A percentile compares a stretch with the other conserved stretches of the same genome.
These are phyloP conservation scores for Russula sp. DNA, from an alignment of 768 basidiomycete species.

Conservation along the genomic window DNA sequence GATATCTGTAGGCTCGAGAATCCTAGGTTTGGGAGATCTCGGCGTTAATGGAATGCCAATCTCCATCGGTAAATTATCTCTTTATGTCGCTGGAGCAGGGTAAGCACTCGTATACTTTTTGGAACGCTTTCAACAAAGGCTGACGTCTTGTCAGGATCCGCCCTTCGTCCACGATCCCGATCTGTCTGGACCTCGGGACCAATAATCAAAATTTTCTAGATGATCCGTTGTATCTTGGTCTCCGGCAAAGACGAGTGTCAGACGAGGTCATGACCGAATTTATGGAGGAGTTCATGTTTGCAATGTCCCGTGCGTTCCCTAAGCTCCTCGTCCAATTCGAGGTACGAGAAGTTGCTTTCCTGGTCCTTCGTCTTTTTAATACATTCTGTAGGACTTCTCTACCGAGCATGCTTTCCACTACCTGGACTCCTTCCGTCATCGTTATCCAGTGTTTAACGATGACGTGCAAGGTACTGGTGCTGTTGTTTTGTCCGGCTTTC, in stretches of 20 bases:
- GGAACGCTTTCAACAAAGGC: background rate
- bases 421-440: slow-evolving; percentile 68
- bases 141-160: slow-evolving; percentile 52
- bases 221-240: slow-evolving; percentile 88
- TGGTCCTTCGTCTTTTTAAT: background rate
- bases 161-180: slow-evolving; percentile 74
- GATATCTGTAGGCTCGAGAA: slow-evolving; percentile 64
- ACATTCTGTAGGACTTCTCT: slow-evolving; percentile 68
- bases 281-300: slow-evolving; percentile 92
- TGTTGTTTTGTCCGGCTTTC: slow-evolving; percentile 85
- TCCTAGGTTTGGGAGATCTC: slow-evolving; percentile 83
- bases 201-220: slow-evolving; percentile 76
- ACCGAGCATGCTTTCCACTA: slow-evolving; percentile 89
- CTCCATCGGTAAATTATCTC: slow-evolving; percentile 86
- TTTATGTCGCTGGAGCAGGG: slow-evolving; percentile 91
- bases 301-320: slow-evolving; percentile 72
- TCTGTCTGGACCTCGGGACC: slow-evolving; percentile 85
- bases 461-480: slow-evolving; percentile 64
- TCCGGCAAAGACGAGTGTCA: slow-evolving; percentile 64
- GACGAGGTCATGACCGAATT: slow-evolving; percentile 70
- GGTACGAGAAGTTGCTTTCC: slow-evolving; percentile 38
- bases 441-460: slow-evolving; percentile 74
- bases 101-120: slow-evolving; percentile 36
- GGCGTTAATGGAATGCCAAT: slow-evolving; percentile 87
- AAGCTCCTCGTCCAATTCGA: slow-evolving; percentile 85